Percentiles rank a stretch among this genome's conserved stretches.
Conservation (phyloP, 805 yeast species). For the Yarrowia porcina region DNA sequence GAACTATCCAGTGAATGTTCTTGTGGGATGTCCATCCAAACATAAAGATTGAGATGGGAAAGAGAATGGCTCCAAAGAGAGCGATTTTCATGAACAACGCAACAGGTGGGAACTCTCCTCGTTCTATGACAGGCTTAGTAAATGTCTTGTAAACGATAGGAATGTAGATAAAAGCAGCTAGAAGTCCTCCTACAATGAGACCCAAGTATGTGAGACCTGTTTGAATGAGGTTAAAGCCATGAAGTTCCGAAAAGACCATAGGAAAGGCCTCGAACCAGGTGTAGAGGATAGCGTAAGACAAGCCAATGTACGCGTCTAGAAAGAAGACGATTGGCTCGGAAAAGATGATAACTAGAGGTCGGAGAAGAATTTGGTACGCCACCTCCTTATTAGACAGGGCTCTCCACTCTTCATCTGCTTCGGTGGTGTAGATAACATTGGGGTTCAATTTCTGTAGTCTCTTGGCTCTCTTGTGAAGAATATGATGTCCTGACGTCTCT, state of each 20-base stretch:
- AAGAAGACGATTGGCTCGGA: constrained; percentile 52
- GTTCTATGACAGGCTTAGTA: not conserved
- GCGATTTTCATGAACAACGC: constrained; percentile 31
- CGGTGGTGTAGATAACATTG: constrained; percentile 46
- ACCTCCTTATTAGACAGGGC: constrained; percentile 26
- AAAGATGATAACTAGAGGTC: constrained; percentile 46
- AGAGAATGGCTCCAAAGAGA: constrained; percentile 42
- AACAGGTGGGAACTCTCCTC: constrained; percentile 11
- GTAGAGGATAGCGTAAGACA: constrained; percentile 50
- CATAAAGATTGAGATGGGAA: constrained; percentile 47
- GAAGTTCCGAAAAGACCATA: constrained; percentile 44
- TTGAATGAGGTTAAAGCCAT: constrained; percentile 47
- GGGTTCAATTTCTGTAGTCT: constrained; percentile 46
- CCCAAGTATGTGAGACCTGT: constrained; percentile 47
- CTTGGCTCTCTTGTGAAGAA: constrained; percentile 48
- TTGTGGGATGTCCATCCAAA: constrained; percentile 51
- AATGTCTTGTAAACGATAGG: not conserved
- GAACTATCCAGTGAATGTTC: constrained; percentile 49
- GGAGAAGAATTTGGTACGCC: constrained; percentile 28
- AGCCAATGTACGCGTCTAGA: constrained; percentile 48
- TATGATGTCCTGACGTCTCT: constrained; percentile 49
- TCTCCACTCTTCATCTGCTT: constrained; percentile 46
- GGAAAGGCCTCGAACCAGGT: constrained; percentile 59
- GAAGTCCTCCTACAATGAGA: constrained; percentile 43
- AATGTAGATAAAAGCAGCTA: constrained; percentile 27